Conservation (phyloP, 2,329 filamentous ascomycete genomes). For the Cercospora janseana region DNA sequence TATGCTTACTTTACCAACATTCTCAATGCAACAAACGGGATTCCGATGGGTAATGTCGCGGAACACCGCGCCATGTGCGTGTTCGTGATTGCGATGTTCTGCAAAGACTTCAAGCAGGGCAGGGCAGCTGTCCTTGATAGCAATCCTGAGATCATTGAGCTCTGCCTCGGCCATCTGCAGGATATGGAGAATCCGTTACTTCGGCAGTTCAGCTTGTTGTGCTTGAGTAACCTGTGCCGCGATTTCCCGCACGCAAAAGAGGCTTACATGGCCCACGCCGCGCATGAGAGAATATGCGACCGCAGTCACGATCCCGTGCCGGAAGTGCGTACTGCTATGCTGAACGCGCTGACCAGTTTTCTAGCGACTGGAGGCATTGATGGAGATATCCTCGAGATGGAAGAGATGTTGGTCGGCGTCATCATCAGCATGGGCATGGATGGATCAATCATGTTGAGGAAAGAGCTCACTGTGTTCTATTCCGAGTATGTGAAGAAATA, state of each 20-base stretch:
- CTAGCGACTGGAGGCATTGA: conserved; percentile 66
- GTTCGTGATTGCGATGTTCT: conserved; percentile 95
- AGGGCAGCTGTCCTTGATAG: conserved; percentile 87
- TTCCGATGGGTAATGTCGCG: conserved; percentile 82
- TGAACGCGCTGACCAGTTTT: conserved; percentile 91
- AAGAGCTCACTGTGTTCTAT: conserved; percentile 89
- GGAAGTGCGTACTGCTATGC: conserved; percentile 88
- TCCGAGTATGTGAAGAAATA: conserved; percentile 89
- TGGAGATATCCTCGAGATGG: conserved; percentile 41
- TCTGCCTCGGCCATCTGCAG: conserved; percentile 76
- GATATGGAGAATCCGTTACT: conserved; percentile 86
- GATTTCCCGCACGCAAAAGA: conserved; percentile 92
- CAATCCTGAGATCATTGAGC: conserved; percentile 83
- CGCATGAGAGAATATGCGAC: conserved; percentile 75
- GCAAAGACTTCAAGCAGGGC: conserved; percentile 88
- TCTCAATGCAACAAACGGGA: conserved; percentile 67
- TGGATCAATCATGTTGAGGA: conserved; percentile 89
- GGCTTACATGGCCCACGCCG: conserved; percentile 86
- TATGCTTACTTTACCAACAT: conserved; percentile 97
- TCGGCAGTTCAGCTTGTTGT: conserved; percentile 92
- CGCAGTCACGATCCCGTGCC: conserved; percentile 82
- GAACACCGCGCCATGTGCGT: conserved; percentile 99
- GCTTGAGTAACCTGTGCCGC: conserved; percentile 90
- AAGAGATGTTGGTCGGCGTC: conserved; percentile 85
- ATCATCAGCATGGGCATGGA: conserved; percentile 90